A percentile compares a stretch with the other conserved stretches of the same genome.
Conservation (phyloP, 164 flowering plant species). For the Stephania yunnanensis region DNA sequence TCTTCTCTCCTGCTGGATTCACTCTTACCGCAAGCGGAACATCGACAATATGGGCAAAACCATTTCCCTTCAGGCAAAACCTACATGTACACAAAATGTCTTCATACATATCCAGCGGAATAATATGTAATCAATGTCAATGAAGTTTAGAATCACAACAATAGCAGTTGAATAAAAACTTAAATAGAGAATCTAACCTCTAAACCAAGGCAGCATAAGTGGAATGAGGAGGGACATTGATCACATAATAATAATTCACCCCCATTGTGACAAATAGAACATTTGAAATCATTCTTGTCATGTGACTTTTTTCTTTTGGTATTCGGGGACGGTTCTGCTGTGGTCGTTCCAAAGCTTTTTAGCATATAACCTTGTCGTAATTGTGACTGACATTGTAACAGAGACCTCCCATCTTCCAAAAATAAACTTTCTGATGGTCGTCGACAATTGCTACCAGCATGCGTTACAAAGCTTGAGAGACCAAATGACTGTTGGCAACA, state of each 20-base stretch:
- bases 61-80: slow-evolving; percentile 80
- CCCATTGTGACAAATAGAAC: slow-evolving; percentile 72
- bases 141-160: not conserved
- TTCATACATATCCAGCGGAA: not conserved
- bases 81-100: slow-evolving; percentile 25
- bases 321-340: slow-evolving; percentile 9
- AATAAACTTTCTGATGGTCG: slow-evolving; percentile 59
- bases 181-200: slow-evolving; percentile 36
- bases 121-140: not conserved
- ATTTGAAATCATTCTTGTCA: slow-evolving; percentile 44
- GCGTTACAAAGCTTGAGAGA: slow-evolving; percentile 49
- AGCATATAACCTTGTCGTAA: slow-evolving; percentile 17
- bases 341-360: slow-evolving; percentile 5
- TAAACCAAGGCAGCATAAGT: slow-evolving; percentile 42
- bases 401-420: slow-evolving; percentile 78
- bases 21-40: slow-evolving; percentile 53
- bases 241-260: slow-evolving; percentile 73
- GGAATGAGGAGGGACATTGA: slow-evolving; percentile 74
- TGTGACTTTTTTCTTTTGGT: slow-evolving; percentile 19
- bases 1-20: slow-evolving; percentile 22
- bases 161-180: not conserved
- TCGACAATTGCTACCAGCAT: slow-evolving; percentile 50
- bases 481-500: slow-evolving; percentile 60
- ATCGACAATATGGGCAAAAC: slow-evolving; percentile 87
- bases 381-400: slow-evolving; percentile 63